These are phyloP conservation scores for Mortierella sp. DNA, from an alignment of 371 early-diverging fungal genomes.

Conservation along the genomic window DNA sequence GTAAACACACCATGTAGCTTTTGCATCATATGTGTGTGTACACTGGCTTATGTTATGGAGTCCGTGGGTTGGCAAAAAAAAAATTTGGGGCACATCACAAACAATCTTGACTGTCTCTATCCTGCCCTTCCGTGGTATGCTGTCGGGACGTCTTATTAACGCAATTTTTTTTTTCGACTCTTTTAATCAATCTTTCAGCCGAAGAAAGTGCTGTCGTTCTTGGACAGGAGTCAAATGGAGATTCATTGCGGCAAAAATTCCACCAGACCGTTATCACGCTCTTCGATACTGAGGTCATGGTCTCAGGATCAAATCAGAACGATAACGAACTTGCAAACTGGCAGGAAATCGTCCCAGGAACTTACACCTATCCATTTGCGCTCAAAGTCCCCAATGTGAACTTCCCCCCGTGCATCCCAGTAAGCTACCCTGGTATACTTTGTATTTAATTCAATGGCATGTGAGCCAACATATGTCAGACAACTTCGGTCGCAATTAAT, in stretches of 20 bases:
- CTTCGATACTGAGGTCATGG: slow-evolving; percentile 48
- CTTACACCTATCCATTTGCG: slow-evolving; percentile 70
- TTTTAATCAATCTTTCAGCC: slow-evolving; percentile 12
- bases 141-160: not conserved
- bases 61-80: slow-evolving; percentile 2
- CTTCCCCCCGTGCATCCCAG: slow-evolving; percentile 56
- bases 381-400: slow-evolving; percentile 65
- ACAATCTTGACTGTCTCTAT: not conserved
- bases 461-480: not conserved
- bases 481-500: not conserved
- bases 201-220: slow-evolving; percentile 52
- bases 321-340: slow-evolving; percentile 63
- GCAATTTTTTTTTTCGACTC: not conserved
- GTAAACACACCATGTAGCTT: not conserved
- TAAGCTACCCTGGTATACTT: slow-evolving; percentile 25
- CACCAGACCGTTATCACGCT: slow-evolving; percentile 53
- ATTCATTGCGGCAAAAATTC: slow-evolving; percentile 51
- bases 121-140: too few relatives aligned
- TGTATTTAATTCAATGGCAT: not conserved
- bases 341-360: slow-evolving; percentile 67
- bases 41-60: not conserved
- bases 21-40: not conserved
- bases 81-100: not conserved
- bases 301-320: slow-evolving; percentile 34
- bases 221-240: slow-evolving; percentile 54